Conservation (phyloP, 2,329 filamentous ascomycete species). For the Ophiocordyceps camponoti-saundersi region DNA sequence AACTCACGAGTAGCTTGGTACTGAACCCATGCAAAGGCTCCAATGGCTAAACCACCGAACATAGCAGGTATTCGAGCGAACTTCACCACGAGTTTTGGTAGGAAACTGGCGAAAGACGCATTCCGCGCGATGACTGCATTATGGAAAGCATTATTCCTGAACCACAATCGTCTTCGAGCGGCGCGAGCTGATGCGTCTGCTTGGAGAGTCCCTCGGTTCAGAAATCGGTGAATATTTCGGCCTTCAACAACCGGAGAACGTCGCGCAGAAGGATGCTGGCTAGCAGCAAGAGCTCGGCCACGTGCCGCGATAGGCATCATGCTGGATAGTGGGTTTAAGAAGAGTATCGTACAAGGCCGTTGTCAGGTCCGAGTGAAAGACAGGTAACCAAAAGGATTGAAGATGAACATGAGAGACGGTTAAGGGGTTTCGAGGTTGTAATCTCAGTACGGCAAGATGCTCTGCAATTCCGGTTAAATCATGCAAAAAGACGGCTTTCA, state of each 20-base stretch:
- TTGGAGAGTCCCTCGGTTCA: slow-evolving; percentile 52
- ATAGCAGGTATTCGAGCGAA: slow-evolving; percentile 76
- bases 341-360: not conserved
- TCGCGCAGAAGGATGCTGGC: slow-evolving; percentile 50
- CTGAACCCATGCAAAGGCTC: slow-evolving; percentile 79
- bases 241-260: slow-evolving; percentile 35
- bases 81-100: slow-evolving; percentile 85
- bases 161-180: slow-evolving; percentile 51
- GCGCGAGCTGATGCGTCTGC: slow-evolving; percentile 45
- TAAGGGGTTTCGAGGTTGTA: not conserved
- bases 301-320: slow-evolving; percentile 13
- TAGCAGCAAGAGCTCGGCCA: slow-evolving; percentile 41
- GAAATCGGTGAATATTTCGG: slow-evolving; percentile 49
- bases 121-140: slow-evolving; percentile 53
- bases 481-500: not conserved
- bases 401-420: not conserved
- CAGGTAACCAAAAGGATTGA: not conserved
- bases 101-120: slow-evolving; percentile 44
- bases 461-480: slow-evolving; percentile 1
- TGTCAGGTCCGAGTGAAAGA: not conserved
- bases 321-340: not conserved
- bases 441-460: not conserved
- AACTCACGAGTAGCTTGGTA: slow-evolving; percentile 77
- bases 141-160: slow-evolving; percentile 70
- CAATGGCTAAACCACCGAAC: slow-evolving; percentile 77